These are phyloP conservation scores for Podospora fimiseda DNA, from an alignment of 495 filamentous ascomycete species.

Conservation along the genomic window DNA sequence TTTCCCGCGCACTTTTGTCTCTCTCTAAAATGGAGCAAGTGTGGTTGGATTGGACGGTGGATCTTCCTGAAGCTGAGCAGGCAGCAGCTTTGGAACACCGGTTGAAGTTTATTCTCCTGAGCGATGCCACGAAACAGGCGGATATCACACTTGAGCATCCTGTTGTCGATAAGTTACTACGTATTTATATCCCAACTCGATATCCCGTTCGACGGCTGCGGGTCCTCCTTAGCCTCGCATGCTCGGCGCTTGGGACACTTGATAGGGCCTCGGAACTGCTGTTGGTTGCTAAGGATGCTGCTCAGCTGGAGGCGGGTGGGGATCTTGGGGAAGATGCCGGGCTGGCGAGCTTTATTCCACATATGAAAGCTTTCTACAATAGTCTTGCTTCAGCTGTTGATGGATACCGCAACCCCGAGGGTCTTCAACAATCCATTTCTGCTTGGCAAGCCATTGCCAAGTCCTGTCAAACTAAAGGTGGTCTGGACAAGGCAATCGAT, in stretches of 20 bases:
- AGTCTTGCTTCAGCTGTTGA: conserved; percentile 51
- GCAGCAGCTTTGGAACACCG: conserved; percentile 46
- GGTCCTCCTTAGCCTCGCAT: conserved; percentile 32
- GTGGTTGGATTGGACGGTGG: conserved; percentile 39
- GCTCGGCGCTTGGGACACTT: conserved; percentile 29
- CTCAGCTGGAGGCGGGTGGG: conserved; percentile 23
- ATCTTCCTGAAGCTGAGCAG: conserved; percentile 37
- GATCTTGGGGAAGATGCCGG: conserved; percentile 48
- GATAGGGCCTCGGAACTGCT: conserved; percentile 27
- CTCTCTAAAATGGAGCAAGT: conserved; percentile 42
- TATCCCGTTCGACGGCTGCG: conserved; percentile 41
- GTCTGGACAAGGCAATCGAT: conserved; percentile 53
- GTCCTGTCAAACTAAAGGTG: conserved; percentile 39
- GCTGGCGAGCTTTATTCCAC: conserved; percentile 45
- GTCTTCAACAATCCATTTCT: conserved; percentile 43
- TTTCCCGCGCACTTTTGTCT: conserved; percentile 41
- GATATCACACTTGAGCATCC: conserved; percentile 30
- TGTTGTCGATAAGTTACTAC: conserved; percentile 32
- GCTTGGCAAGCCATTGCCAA: conserved; percentile 49
- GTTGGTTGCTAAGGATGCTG: conserved; percentile 33
- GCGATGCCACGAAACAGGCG: conserved; percentile 19
- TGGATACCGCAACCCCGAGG: conserved; percentile 38
- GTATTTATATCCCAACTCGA: conserved; percentile 36
- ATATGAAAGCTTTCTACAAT: conserved; percentile 52
- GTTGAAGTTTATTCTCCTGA: conserved; percentile 34